Base-by-base conservation (phyloP, 2,329 filamentous ascomycete species). In the Colletotrichum nymphaeae region DNA sequence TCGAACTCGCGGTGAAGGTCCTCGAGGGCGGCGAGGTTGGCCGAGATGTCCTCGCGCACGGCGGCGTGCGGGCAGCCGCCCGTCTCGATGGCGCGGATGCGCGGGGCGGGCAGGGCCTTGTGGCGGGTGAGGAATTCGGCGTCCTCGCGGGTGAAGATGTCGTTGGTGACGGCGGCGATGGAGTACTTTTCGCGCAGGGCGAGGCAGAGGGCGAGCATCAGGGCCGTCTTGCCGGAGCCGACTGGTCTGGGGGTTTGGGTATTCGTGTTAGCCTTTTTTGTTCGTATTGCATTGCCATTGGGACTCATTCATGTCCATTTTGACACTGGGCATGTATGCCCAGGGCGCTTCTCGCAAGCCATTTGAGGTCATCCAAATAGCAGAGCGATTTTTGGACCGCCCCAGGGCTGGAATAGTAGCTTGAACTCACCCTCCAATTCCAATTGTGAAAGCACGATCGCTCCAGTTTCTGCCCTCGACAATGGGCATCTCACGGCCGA, bases 121-220 rank as follows among this genome's bases (percentile, higher is more conserved):
- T 98, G 89, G 70, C 92, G 92, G 72, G 95, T 97, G 30, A 99
- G 92, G 86, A 99, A 99, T 84, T 98, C 97, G 86, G 95, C 95
- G 87, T 99, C 97, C 86, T 99, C 97, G 76, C 93, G 93, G 26
- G 96, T 98, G 88, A 98, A 98, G 88, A 98, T 98, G 88, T 98
- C 96, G 88, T 98, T 98, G 63, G 97, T 99, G 26, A 99, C 96
- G 73, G 95, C 97, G 1, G 97, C 97, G 79, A 99, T 93, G 80
- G 92, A 95, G 89, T 94, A 95, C 68, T 90, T 87, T 63, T 92
- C 88, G 74, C 97, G 93, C 7, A 99, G 92, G 8, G 93, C 93
- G 46, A 92, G 92, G 86, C 95, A 98, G 77, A 98, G 93, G 52
- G 94, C 93, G 12, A 98, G 92, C 96, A 99, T 98, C 32, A 98